These are phyloP conservation scores for Colletotrichum sp. DNA, from an alignment of 2,329 filamentous ascomycete species.

Conservation along the genomic window DNA sequence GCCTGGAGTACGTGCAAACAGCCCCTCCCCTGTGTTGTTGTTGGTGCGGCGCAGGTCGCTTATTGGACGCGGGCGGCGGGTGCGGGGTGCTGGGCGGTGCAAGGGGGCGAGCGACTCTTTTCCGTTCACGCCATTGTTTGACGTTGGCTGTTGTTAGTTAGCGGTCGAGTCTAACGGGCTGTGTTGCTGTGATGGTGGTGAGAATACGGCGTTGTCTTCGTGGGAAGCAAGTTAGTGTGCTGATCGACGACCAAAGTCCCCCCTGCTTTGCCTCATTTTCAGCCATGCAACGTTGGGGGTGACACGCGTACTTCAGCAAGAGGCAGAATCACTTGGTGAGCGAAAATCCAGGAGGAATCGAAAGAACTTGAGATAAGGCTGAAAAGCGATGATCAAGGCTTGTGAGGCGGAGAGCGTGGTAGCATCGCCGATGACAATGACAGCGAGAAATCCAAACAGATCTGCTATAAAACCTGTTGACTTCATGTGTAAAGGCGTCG, in stretches of 20 bases:
- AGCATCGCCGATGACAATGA: neutral
- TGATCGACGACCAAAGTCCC: neutral
- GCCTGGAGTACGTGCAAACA: conserved; percentile 2
- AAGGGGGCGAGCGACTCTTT: neutral
- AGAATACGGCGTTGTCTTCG: neutral
- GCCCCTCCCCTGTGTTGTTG: neutral
- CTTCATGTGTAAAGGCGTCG: neutral
- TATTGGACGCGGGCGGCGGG: neutral
- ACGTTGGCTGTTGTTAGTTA: neutral
- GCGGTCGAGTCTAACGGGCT: neutral
- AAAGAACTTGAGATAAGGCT: neutral
- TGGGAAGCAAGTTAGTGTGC: neutral
- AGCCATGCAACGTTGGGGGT: neutral
- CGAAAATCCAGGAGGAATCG: neutral
- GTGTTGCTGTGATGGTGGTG: neutral
- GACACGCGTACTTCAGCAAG: neutral
- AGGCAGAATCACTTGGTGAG: neutral
- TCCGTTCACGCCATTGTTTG: neutral
- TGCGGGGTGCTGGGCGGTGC: neutral
- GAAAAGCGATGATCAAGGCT: neutral
- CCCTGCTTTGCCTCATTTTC: neutral
- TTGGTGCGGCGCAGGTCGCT: neutral
- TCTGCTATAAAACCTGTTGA: neutral
- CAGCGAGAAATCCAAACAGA: neutral
- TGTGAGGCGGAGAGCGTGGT: neutral